Base-by-base conservation (phyloP, 345 rosid genomes). In the Pugionium dolabratum region DNA sequence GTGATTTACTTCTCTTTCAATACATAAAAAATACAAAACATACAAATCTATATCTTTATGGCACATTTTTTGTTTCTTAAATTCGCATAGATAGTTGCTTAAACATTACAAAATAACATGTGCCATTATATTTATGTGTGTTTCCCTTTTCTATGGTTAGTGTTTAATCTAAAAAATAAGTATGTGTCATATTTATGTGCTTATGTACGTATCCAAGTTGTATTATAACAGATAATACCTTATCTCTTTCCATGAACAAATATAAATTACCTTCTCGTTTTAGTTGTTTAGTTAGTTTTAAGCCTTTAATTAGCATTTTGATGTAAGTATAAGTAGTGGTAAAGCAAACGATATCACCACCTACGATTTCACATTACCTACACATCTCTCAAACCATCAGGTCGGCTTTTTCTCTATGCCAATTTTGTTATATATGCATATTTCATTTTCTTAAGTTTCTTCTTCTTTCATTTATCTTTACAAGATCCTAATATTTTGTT, bases 321-420 rank as follows among this genome's bases (percentile, higher is more conserved):
- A 9, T 10, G 9, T 58, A 5, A 49, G 41, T 59, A 41, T 68
- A 69, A 51, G 44, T 68, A 69, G 32, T 42, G 30, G 5, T 58
- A 45, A 35, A 5, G 18, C 18, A 18, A 47, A n/a, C 2, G 28
- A 47, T 18, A 39, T 37, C 43, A 31, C 40, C 58, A 49, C 48
- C 30, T 5, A 68, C 45, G 9, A 34, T 26, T 48, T 41, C 35
- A 46, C 46, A 18, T 49, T 11, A 46, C 39, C 7, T 48, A 32
- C 31, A n/a, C 50, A n/a, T n/a, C n/a, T n/a, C n/a, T n/a, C n/a
- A n/a, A n/a, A 27, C 11, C 55, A 28, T 11, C 40, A 47, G 64
- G 64, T 67, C 48, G 1, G 33, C 31, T 40, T 51, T 52, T 7
- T 64, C 36, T 37, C 47, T 36, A 25, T 10, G 4, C 4, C 0